Evolutionary conservation across 176 grass and related monocot genomes (phyloP).

Genomic region (Metroxylon sagu): DNA sequence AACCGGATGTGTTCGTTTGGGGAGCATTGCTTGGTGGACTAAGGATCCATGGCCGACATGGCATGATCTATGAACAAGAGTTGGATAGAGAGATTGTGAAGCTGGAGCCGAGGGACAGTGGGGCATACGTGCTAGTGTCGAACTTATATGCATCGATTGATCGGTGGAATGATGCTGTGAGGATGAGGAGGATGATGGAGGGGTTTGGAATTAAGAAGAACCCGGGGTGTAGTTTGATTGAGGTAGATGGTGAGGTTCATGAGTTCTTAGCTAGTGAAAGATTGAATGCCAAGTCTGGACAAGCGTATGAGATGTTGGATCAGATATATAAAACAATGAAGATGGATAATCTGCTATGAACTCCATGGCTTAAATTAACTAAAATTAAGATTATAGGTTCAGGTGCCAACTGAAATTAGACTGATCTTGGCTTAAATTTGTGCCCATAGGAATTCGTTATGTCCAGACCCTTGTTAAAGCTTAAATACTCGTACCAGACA

Average conservation of each 20-base stretch:
- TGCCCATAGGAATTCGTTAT: no score
- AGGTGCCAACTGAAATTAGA: no score
- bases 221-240: conserved; percentile 15
- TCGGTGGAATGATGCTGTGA: conserved; percentile 9
- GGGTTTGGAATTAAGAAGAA: conserved; percentile 7
- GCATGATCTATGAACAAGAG: background rate
- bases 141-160: conserved; percentile 6
- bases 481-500: no score
- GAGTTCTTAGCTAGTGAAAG: conserved; percentile 10
- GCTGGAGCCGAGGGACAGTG: conserved; percentile 5
- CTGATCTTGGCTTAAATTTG: no score
- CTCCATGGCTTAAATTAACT: background rate
- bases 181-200: conserved; percentile 19
- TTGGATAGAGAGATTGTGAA: background rate
- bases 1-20: conserved; percentile 9
- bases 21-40: conserved; percentile 13
- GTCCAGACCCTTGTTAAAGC: no score
- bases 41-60: background rate
- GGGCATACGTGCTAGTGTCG: conserved; percentile 10
- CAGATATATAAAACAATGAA: conserved; percentile 8
- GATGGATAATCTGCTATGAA: background rate
- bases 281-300: background rate
- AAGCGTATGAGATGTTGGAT: conserved; percentile 11
- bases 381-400: background rate
- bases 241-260: conserved; percentile 11